Conservation (phyloP, 345 rosid species). For the Noccaea caerulescens region DNA sequence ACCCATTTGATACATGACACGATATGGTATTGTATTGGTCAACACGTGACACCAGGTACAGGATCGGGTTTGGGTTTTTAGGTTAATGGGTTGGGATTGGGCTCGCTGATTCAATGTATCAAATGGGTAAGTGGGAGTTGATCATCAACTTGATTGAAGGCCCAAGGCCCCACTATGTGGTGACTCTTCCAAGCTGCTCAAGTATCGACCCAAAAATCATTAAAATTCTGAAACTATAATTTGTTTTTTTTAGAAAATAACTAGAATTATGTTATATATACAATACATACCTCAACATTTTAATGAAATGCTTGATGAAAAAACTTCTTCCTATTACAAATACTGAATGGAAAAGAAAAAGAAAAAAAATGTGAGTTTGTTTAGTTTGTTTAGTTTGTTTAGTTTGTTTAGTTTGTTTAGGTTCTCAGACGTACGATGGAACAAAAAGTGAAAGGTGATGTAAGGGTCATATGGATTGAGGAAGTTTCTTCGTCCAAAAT, state of each 20-base stretch:
- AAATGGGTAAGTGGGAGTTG: not conserved
- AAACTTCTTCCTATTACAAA: not conserved
- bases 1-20: not conserved
- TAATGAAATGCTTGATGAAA: no score
- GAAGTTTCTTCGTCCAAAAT: conserved; percentile 40
- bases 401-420: not conserved
- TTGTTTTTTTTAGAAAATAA: not conserved
- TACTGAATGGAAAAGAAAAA: not conserved
- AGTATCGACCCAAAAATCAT: not conserved
- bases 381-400: not conserved
- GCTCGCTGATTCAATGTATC: not conserved
- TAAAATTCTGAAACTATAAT: not conserved
- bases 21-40: no score
- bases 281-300: no score
- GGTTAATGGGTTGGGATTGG: not conserved
- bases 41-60: no score
- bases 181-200: not conserved
- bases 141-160: not conserved
- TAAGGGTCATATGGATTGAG: conserved; percentile 18
- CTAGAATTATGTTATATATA: no score
- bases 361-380: not conserved
- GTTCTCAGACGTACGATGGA: conserved; percentile 25
- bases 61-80: no score
- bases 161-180: not conserved
- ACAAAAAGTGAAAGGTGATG: conserved; percentile 33